phyloP scores from a whole-genome alignment of 2,329 filamentous ascomycete genomes.

The Colletotrichum limetticola region DNA sequence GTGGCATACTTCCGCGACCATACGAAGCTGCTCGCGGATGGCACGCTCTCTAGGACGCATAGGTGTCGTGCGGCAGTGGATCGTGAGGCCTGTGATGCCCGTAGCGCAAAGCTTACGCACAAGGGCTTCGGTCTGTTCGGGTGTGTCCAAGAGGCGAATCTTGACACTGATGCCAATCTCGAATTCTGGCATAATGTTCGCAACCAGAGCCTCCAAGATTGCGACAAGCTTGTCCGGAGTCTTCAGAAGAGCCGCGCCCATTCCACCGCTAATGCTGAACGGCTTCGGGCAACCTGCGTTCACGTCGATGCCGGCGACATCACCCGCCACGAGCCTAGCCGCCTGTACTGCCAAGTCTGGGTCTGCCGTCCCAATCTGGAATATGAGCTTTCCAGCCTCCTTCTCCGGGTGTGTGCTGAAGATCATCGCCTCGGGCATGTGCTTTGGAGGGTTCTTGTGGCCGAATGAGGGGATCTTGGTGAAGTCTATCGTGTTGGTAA shows the following conservation, averaged over 20 bases:
- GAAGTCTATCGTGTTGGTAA: slow-evolving; percentile 86
- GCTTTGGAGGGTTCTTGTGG: slow-evolving; percentile 64
- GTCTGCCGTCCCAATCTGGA: slow-evolving; percentile 90
- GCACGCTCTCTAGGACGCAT: slow-evolving; percentile 93
- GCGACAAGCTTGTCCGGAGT: slow-evolving; percentile 85
- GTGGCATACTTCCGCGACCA: slow-evolving; percentile 84
- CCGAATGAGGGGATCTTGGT: slow-evolving; percentile 79
- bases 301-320: slow-evolving; percentile 95
- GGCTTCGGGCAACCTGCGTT: slow-evolving; percentile 99
- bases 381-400: slow-evolving; percentile 82
- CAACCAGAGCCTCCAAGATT: slow-evolving; percentile 86
- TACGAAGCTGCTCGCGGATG: slow-evolving; percentile 84
- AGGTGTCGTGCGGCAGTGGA: slow-evolving; percentile 95
- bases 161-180: slow-evolving; percentile 97
- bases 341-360: slow-evolving; percentile 86
- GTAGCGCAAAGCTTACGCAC: slow-evolving; percentile 84
- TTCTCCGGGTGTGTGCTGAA: slow-evolving; percentile 84
- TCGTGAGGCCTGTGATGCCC: slow-evolving; percentile 90
- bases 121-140: slow-evolving; percentile 79
- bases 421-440: slow-evolving; percentile 75
- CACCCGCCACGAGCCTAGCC: slow-evolving; percentile 82
- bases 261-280: slow-evolving; percentile 92
- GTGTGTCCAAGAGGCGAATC: slow-evolving; percentile 85
- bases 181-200: slow-evolving; percentile 79
- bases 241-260: slow-evolving; percentile 91